Percentiles rank a stretch among this genome's conserved stretches.
phyloP scores from a whole-genome alignment of 768 basidiomycete species.

The Mycena galericulata region DNA sequence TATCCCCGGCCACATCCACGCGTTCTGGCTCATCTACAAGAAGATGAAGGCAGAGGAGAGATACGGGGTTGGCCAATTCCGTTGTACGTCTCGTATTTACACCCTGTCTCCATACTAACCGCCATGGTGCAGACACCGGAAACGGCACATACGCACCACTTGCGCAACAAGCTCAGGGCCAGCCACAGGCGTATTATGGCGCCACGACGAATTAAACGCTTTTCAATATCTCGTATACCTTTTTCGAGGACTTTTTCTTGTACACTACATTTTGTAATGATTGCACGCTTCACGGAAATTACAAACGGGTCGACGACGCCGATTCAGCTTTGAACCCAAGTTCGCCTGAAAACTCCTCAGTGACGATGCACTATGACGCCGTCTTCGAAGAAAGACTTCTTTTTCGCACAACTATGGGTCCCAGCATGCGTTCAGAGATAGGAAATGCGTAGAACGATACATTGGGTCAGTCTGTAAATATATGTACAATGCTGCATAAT shows the following conservation, averaged over 20 bases:
- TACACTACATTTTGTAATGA: not conserved
- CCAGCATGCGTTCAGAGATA: too few species aligned
- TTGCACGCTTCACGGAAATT: too few species aligned
- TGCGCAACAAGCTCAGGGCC: constrained; percentile 27
- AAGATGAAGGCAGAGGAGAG: constrained; percentile 89
- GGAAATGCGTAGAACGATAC: too few species aligned
- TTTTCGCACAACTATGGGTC: too few species aligned
- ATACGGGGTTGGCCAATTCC: constrained; percentile 82
- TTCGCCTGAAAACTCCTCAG: too few species aligned
- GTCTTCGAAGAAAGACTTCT: too few species aligned
- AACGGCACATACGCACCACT: constrained; percentile 45
- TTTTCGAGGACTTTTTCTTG: not conserved
- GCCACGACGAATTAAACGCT: constrained; percentile 31
- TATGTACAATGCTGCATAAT: too few species aligned
- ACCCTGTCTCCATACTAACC: not conserved
- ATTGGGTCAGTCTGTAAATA: too few species aligned
- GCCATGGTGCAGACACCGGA: constrained; percentile 38
- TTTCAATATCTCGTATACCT: not conserved
- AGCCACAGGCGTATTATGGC: constrained; percentile 37
- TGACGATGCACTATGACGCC: too few species aligned
- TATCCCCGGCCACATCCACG: constrained; percentile 79
- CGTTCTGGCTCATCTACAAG: constrained; percentile 92
- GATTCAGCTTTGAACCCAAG: too few species aligned
- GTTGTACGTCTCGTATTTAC: constrained; percentile 64
- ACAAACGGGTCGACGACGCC: too few species aligned